phyloP scores from a whole-genome alignment of 371 early-diverging fungal genomes.

The Mucor circinelloides region DNA sequence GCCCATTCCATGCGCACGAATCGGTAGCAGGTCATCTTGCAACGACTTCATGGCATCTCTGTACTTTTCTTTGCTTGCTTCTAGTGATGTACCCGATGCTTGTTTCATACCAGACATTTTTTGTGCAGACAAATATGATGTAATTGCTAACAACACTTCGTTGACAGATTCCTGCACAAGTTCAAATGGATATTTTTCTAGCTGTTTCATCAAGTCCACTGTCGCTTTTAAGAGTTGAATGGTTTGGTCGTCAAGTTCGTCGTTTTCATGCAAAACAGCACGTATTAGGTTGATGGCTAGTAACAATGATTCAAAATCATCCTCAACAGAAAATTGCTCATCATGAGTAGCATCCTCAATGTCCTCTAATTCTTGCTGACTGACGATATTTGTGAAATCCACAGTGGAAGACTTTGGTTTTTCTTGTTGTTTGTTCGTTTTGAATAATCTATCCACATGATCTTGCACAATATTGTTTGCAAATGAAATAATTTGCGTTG shows the following conservation, averaged over 20 bases:
- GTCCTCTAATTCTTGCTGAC: conserved; percentile 30
- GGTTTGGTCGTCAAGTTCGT: conserved; percentile 50
- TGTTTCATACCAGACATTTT: conserved; percentile 21
- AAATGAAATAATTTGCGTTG: conserved; percentile 79
- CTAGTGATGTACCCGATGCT: conserved; percentile 10
- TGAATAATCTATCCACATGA: conserved; percentile 30
- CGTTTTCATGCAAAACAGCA: conserved; percentile 57
- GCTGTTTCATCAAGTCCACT: conserved; percentile 56
- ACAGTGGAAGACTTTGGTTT: conserved; percentile 8
- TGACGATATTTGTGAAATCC: conserved; percentile 41
- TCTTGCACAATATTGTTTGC: conserved; percentile 68
- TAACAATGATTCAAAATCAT: conserved; percentile 45
- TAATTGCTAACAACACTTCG: conserved; percentile 62
- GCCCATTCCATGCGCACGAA: conserved; percentile 86
- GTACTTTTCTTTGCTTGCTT: conserved; percentile 59
- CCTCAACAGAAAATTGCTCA: conserved; percentile 51
- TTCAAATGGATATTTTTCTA: conserved; percentile 53
- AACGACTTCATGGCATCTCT: conserved; percentile 78
- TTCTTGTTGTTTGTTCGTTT: conserved; percentile 3
- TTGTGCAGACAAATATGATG: conserved; percentile 40
- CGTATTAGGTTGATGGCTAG: conserved; percentile 48
- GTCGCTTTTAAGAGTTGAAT: conserved; percentile 52
- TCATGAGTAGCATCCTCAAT: conserved; percentile 54
- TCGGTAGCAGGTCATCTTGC: conserved; percentile 78
- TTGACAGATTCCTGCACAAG: conserved; percentile 59